Evolutionary conservation across 1,284 basidiomycete species (phyloP), one percentile per base, ranked within the genome.

Genomic region (Hymenochaete sp.): DNA sequence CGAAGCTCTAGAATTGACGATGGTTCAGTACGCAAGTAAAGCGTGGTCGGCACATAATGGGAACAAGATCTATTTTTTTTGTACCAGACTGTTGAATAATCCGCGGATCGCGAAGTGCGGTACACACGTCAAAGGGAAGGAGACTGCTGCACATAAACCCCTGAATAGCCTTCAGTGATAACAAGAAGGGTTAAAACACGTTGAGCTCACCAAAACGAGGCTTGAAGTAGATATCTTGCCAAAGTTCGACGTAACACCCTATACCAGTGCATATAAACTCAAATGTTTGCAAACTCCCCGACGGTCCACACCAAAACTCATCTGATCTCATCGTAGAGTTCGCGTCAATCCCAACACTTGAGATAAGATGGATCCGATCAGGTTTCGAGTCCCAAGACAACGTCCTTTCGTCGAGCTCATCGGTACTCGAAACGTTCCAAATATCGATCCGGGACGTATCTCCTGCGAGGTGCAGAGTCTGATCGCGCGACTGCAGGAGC

Each of bases 251-350:
- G 28, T 42, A 44, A 28, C 48, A 50, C n/a, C 44, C 44, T 24
- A 40, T 31, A 5, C 44, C 44, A 1, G 10, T 29, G 21, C 48
- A 50, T 14, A 42, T 32, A 18, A 50, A 28, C 26, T 50, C 48
- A 38, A 50, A 18, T 7, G 48, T 46, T 37, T 50, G 48, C 16
- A 50, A 21, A 22, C 44, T 42, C 4, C 44, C 44, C 2, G 48
- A 46, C 14, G 48, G 44, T 8, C 48, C 48, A 26, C 48, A 50
- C 48, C 48, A 50, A 25, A 50, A 50, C 27, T 50, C 48, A 22
- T 43, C 40, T 7, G 48, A 50, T 32, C 16, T 22, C n/a, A 32
- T 38, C 7, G 44, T 46, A 3, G 48, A 46, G 33, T 50, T 46
- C 44, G 42, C 48, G 13, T 14, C 32, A 8, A 46, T 25, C 19